Base-by-base conservation (phyloP, 108 stramenopile species). In the Aurantiochytrium sp. region DNA sequence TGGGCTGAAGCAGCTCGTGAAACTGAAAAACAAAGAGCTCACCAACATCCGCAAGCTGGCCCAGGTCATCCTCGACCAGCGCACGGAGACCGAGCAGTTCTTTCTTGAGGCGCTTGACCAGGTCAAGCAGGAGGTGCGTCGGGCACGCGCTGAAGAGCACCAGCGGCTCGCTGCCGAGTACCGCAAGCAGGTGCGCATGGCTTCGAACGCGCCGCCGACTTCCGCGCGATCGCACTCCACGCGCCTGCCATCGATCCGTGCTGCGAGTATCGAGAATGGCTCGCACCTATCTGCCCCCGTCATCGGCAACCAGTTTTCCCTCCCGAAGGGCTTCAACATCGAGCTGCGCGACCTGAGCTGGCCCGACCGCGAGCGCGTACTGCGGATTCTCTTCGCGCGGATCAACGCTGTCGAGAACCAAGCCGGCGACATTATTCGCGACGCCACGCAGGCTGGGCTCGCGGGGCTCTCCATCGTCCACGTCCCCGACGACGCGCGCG, bases 71-170 rank as follows among this genome's bases (percentile, higher is more conserved):
- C 69, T 94, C 22, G 86, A 88, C 34, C 94, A 94, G 69, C 55
- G 94, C 24, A 93, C 89, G 4, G 94, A 94, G 89, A 88, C 87
- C 17, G 92, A 92, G 89, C 92, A 92, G 86, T 92, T 90, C 86
- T 89, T 92, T 31, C 52, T 92, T 10, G 92, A 92, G 65, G 88
- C 90, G 3, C 59, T 92, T 15, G 73, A 88, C 34, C 85, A 91
- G 36, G 92, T 92, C 39, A 92, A 92, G 73, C 42, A 53, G 19
- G 85, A 90, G 32, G 65, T 92, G 55, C 4, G 69, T 24, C 27
- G 53, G 8, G 53, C 88, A n/a, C 54, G 90, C 30, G 89, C 30
- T 31, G 50, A 17, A 24, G 54, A 89, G 34, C 39, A 42, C 50
- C 21, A 65, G 42, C n/a, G 24, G 17, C 41, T 37, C 15, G 59